Base-by-base conservation (phyloP, 2,329 filamentous ascomycete species). In the Diaporthe caulivora region DNA sequence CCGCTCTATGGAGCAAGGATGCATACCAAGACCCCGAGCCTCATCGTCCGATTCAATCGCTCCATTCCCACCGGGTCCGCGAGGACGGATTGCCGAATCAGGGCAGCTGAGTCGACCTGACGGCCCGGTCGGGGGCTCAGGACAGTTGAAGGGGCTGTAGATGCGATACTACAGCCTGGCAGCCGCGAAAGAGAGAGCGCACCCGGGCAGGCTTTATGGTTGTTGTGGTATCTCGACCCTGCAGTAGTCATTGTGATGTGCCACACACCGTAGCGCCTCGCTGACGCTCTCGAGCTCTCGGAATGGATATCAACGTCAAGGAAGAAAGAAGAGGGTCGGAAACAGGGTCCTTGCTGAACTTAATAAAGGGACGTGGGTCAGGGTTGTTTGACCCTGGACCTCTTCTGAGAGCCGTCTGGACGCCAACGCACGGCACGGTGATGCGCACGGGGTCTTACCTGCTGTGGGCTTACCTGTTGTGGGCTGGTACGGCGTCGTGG, bases 341-440 rank as follows among this genome's bases (percentile, higher is more conserved):
- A 58, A 42, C 51, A 67, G 55, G 70, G 67, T 71, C 54, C 42
- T 40, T 44, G 53, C 53, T 64, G 53, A 51, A 53, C 47, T 73
- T 71, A 64, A 71, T 40, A 53, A 34, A 53, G 42, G 31, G 53
- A 71, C 58, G 65, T 73, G 73, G 71, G 73, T 73, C 73, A 75
- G 67, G 73, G 73, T 73, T 71, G 58, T 55, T 51, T 60, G 31
- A 13, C 21, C 44, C 21, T 53, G 11, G 55, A 42, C 42, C 42
- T 58, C 13, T 15, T 67, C 21, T 11, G n/a, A 53, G 53, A 51
- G 42, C 54, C 68, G 68, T 60, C 42, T 53, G 40, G 26, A 47
- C 64, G 70, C 64, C 73, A 70, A 40, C 70, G 40, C 70, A 70
- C 73, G 73, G 72, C 70, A 74, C 73, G 55, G 64, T 65, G 47